Evolutionary conservation across 2,329 filamentous ascomycete species (phyloP), one percentile per base, ranked within the genome.

Genomic region (Chalaropsis thielavioides): DNA sequence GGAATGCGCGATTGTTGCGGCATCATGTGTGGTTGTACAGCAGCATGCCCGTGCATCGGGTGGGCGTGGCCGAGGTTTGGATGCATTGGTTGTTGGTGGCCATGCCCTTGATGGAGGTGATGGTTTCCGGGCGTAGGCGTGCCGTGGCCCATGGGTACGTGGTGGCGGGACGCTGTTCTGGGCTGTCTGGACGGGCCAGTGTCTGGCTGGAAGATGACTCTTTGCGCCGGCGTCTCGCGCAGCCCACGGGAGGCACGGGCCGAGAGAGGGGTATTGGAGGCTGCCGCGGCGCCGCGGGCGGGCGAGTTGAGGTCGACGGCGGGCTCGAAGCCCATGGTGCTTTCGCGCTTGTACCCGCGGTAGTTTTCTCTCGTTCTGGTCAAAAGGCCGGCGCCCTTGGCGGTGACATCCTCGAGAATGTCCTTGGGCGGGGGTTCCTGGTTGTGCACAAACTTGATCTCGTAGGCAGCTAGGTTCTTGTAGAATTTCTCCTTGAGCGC

Each of bases 401-500:
- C 91, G 7, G 90, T 92, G 15, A 90, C 88, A 54, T 91, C 85
- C 74, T 96, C 91, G 41, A 96, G 79, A 60, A 95, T 95, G 70
- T 95, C 89, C 70, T 88, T 90, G 5, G 90, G 90, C 17, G 91
- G 91, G 0, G 91, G 91, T 68, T 91, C 89, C 74, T 88, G 85
- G 64, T 85, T 82, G 75, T 92, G 88, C 51, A 91, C 76, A 11
- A 84, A 87, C 59, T 83, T 83, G 71, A 95, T 94, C 75, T 95
- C 91, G 75, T 88, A 96, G 1, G 91, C 90, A 13, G 88, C 87
- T 56, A 96, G 81, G 71, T 92, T 90, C 74, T 90, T 92, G 78
- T 95, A 95, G 77, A 94, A 96, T 68, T 88, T 85, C 65, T 88
- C 87, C 76, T 96, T 96, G 65, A 95, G 78, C 67, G 88, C 83